Conservation (phyloP, 352 stramenopile genomes). For the Hyaloperonospora arabidopsidis region DNA sequence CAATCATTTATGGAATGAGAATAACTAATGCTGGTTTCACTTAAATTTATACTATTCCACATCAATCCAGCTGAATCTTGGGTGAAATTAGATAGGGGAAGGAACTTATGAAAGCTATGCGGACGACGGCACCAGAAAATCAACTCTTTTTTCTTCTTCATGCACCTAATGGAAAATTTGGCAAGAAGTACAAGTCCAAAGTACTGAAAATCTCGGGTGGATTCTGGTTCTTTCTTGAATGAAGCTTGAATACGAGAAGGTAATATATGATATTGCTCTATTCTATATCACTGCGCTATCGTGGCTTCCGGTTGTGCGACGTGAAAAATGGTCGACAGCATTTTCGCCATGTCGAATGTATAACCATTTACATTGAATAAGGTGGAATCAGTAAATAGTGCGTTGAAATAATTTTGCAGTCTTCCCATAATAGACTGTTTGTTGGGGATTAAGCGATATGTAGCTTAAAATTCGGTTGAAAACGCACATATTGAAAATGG, state of each 20-base stretch:
- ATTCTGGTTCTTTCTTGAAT: not conserved
- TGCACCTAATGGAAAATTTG: not conserved
- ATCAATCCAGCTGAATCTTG: no score
- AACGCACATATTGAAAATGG: not conserved
- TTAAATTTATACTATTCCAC: no score
- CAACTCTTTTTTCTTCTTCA: not conserved
- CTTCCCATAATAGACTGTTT: no score
- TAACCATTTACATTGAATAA: no score
- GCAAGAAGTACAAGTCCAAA: not conserved
- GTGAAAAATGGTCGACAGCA: not conserved
- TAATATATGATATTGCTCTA: no score
- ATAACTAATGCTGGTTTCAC: not conserved
- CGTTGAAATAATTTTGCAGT: no score
- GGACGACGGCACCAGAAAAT: not conserved
- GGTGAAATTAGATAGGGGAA: no score
- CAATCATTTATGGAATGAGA: not conserved
- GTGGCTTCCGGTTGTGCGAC: no score
- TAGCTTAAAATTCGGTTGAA: not conserved
- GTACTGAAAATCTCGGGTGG: not conserved
- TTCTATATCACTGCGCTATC: no score
- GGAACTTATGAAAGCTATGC: no score
- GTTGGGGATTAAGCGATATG: not conserved
- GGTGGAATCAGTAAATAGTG: no score
- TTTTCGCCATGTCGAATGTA: not conserved
- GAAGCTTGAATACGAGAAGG: not conserved